These are phyloP conservation scores for Funneliformis mosseae DNA, from an alignment of 192 early-diverging fungal genomes.

Conservation along the genomic window DNA sequence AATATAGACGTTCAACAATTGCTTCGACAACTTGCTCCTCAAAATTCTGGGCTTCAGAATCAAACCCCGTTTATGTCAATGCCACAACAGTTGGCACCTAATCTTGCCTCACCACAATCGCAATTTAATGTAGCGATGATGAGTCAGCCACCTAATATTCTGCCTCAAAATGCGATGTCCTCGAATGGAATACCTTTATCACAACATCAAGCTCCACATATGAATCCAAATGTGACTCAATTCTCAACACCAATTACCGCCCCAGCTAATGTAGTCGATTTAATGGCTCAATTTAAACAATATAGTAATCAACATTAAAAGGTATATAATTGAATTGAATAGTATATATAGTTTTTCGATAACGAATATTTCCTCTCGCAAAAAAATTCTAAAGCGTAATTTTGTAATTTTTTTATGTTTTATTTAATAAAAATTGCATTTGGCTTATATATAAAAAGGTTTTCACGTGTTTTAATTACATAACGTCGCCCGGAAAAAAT, in stretches of 20 bases:
- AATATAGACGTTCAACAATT: constrained; percentile 35
- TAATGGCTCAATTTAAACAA: constrained; percentile 37
- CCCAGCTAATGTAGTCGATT: constrained; percentile 27
- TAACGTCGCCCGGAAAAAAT: too few species aligned
- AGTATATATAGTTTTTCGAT: neutral
- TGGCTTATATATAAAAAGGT: neutral
- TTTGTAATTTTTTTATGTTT: neutral
- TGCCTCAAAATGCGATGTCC: neutral
- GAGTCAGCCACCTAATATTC: constrained; percentile 15
- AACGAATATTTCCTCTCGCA: neutral
- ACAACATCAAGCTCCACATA: constrained; percentile 32
- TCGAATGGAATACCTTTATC: constrained; percentile 1
- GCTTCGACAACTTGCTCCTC: constrained; percentile 35
- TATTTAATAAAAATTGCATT: constrained; percentile 1
- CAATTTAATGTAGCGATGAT: constrained; percentile 13
- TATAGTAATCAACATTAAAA: constrained; percentile 30
- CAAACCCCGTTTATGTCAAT: constrained; percentile 27
- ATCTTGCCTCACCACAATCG: constrained; percentile 24
- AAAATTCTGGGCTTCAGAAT: constrained; percentile 18
- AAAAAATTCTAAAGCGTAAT: neutral
- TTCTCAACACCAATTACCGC: constrained; percentile 11
- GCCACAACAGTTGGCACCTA: constrained; percentile 10
- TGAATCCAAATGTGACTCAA: constrained; percentile 17
- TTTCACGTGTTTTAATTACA: too few species aligned
- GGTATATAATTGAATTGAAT: neutral